A percentile compares a stretch with the other conserved stretches of the same genome.
Conservation (phyloP, 2,329 filamentous ascomycete species). For the Dryadomyces quercus-mongolicae region DNA sequence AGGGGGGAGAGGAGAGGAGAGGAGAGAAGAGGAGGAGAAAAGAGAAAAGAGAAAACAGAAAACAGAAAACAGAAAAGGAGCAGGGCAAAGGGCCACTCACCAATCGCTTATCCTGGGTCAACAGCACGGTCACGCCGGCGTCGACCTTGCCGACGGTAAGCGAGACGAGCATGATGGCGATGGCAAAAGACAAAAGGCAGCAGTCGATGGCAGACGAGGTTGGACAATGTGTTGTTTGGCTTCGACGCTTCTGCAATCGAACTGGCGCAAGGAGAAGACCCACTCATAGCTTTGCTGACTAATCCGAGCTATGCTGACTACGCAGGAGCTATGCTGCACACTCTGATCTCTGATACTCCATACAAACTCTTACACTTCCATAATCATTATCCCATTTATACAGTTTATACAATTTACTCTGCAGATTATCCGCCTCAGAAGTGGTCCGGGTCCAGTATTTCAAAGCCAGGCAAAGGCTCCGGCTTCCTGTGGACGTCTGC, state of each 20-base stretch:
- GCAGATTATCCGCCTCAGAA: too few relatives aligned
- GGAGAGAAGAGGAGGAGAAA: neutral
- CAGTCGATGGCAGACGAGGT: neutral
- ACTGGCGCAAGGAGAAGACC: too few relatives aligned
- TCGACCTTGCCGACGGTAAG: constrained; percentile 98
- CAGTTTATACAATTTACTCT: too few relatives aligned
- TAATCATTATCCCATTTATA: too few relatives aligned
- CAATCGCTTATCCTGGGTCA: constrained; percentile 93
- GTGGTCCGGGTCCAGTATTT: too few relatives aligned
- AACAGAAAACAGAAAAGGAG: neutral
- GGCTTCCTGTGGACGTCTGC: too few relatives aligned
- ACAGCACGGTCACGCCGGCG: constrained; percentile 89
- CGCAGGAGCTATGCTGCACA: too few relatives aligned
- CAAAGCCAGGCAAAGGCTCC: too few relatives aligned
- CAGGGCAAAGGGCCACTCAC: constrained; percentile 39
- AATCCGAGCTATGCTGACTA: too few relatives aligned
- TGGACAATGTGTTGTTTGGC: neutral
- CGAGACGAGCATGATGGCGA: constrained; percentile 73
- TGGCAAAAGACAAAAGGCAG: neutral
- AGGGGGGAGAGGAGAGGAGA: neutral
- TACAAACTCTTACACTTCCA: too few relatives aligned
- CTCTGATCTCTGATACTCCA: too few relatives aligned
- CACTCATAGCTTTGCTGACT: too few relatives aligned
- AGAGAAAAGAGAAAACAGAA: neutral
- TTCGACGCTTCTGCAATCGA: neutral